Evolutionary conservation across 768 basidiomycete genomes (phyloP), one percentile per base, ranked within the genome.

Genomic region (Scleroderma citrinum): DNA sequence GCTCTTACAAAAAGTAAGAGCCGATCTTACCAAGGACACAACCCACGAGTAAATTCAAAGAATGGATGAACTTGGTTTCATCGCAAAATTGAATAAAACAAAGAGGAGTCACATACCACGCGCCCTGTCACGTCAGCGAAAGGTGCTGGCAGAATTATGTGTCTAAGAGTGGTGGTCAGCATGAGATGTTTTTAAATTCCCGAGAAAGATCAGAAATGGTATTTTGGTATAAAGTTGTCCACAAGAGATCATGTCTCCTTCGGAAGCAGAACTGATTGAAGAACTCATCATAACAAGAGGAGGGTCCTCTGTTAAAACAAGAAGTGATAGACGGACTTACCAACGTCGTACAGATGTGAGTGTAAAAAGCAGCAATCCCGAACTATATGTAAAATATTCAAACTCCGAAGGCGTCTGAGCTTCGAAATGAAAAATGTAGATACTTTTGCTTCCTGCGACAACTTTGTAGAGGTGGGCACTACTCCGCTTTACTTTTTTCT

Each of bases 1-100:
- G 69, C 66, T 31, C 65, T 71, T 64, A 67, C 47, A 56, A 56
- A n/a, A n/a, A n/a, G n/a, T 50, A 65, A 59, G 67, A 69, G 70
- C 65, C 71, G 67, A 66, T 59, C 54, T 46, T 55, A 56, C 8
- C 50, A 57, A 58, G 60, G 62, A 66, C 59, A 62, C 57, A 45
- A 60, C 53, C 54, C 62, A 55, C 63, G 63, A 68, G 70, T 52
- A 69, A 65, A 66, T 71, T 85, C 84, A 84, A 86, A 74, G 83
- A 86, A 86, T 85, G 84, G 84, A 86, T 85, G 77, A 86, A 85
- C 83, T 86, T 78, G 66, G 46, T 85, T 83, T 85, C 83, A 72
- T 85, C 83, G 65, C 69, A 48, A 35, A 40, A 44, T 24, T 16
- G 48, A 20, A 49, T 30, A 39, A 5, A 11, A 7, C n/a, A 19